Evolutionary conservation across 495 filamentous ascomycete genomes (phyloP), one percentile per base, ranked within the genome.

Genomic region (Neurospora tetrasperma): DNA sequence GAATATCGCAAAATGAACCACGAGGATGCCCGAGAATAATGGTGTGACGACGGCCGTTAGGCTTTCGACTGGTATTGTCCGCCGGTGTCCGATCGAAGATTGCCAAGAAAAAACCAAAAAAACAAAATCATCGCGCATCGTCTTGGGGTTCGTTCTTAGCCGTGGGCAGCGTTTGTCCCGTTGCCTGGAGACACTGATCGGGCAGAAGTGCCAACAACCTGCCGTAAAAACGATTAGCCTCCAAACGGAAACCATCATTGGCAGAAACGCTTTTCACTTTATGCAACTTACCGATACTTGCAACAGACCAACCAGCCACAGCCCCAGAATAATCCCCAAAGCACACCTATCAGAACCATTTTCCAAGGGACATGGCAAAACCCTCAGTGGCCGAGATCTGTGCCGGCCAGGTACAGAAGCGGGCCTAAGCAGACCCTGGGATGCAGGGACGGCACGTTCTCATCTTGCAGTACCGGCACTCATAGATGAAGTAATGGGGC

Each of bases 401-500:
- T n/a, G 43, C 35, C 72, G 46, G 62, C 71, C 54, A 71, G 73
- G 44, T 42, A 71, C 73, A 23, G 42, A 43, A 62, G 73, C 73
- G 69, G 71, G 66, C 76, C 76, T 71, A 68, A 54, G 69, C 74
- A 77, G 86, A 87, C 70, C 86, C 89, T 75, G 86, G 81, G 70
- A 88, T 86, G 80, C 92, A 94, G 40, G 86, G 84, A 68, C 89
- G 83, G 79, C 92, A 94, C 35, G 88, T 88, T 84, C 93, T 92
- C 69, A 93, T 82, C 80, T 91, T 90, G 86, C 92, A 94, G 78
- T 90, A 90, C 75, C 85, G 82, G 85, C 92, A 94, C 81, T 94
- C 90, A 79, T 88, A 93, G 79, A 94, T 94, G 82, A 87, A 90
- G 91, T 91, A 93, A 81, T 93, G 91, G 43, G 92, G 92, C 5